Base-by-base conservation (phyloP, 1,139 yeast genomes). In the Pichia sp. region DNA sequence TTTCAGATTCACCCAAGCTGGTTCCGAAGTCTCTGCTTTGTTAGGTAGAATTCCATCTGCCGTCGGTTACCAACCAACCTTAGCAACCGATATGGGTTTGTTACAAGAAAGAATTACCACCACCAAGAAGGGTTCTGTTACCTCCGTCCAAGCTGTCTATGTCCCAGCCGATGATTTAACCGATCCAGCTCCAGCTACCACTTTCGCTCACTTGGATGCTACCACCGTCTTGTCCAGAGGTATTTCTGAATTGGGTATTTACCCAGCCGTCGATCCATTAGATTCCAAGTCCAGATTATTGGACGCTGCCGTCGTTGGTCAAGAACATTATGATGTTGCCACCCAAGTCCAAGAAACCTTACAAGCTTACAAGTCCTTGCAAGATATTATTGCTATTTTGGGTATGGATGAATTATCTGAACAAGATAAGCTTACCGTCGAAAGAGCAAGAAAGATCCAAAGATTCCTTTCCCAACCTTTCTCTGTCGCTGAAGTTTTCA, bases 1-100 rank as follows among this genome's bases (percentile, higher is more conserved):
- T 88, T 93, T 93, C 96, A 92, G 99, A 84, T 93, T 93, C 85
- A 93, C 99, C 77, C 99, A 93, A 86, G 99, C 99, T 75, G 99
- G 99, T 90, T 93, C 99, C 66, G 99, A 93, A 83, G 99, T 93
- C 76, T 92, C 98, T 76, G 99, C 99, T 67, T 85, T 93, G 81
- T 84, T 93, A 76, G 99, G 99, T 82, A 97, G 99, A 89, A 93
- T 93, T 77, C 99, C 99, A 76, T 93, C 99, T 67, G 99, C 99
- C 70, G 99, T 93, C 90, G 99, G 99, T 90, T 93, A 93, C 80
- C 99, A 93, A 83, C 99, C 99, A 77, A 93, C 99, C 70, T 86
- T 93, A 80, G 97, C 99, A 82, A 93, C 99, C 72, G 99, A 93
- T 90, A 93, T 93, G 98, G 99, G 99, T 89, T 86, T 90, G 76